A percentile compares a stretch with the other conserved stretches of the same genome.
Conservation (phyloP, 208 protist species). For the Leishmania gerbilli region DNA sequence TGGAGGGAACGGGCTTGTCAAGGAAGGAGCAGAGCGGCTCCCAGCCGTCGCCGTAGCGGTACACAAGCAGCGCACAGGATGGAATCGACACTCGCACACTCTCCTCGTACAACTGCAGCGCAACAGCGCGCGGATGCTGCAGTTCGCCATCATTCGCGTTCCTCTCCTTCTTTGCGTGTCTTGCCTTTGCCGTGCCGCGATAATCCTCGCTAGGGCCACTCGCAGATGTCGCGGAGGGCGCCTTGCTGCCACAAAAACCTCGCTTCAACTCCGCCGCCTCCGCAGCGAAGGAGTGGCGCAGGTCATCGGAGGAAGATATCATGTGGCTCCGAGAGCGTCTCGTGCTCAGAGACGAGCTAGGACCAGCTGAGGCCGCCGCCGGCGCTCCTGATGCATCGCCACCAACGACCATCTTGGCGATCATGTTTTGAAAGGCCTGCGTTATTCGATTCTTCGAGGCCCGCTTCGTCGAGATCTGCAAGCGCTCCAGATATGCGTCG, state of each 20-base stretch:
- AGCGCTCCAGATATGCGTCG: constrained; percentile 34
- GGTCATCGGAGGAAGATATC: constrained; percentile 8
- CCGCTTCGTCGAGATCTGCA: constrained; percentile 31
- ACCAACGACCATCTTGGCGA: constrained; percentile 56
- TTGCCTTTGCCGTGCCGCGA: neutral
- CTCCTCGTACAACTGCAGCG: constrained; percentile 63
- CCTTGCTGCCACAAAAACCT: neutral
- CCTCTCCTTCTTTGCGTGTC: neutral
- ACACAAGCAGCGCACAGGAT: constrained; percentile 53
- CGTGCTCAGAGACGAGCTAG: neutral
- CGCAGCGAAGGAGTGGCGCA: constrained; percentile 20
- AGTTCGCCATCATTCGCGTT: constrained; percentile 9
- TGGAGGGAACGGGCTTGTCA: constrained; percentile 48
- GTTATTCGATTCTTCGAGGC: constrained; percentile 39
- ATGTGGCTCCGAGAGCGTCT: neutral
- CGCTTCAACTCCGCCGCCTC: constrained; percentile 7
- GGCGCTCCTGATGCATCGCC: neutral
- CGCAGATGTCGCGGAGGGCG: neutral
- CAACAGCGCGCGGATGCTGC: constrained; percentile 34
- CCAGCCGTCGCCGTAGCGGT: constrained; percentile 72
- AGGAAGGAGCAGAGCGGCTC: constrained; percentile 75
- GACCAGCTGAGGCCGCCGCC: neutral
- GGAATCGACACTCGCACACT: constrained; percentile 54
- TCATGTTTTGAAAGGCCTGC: constrained; percentile 53
- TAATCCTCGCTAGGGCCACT: neutral